Percentiles rank a stretch among this genome's conserved stretches.
Conservation (phyloP, 164 flowering plant genomes). For the Paratinospora sagittata region DNA sequence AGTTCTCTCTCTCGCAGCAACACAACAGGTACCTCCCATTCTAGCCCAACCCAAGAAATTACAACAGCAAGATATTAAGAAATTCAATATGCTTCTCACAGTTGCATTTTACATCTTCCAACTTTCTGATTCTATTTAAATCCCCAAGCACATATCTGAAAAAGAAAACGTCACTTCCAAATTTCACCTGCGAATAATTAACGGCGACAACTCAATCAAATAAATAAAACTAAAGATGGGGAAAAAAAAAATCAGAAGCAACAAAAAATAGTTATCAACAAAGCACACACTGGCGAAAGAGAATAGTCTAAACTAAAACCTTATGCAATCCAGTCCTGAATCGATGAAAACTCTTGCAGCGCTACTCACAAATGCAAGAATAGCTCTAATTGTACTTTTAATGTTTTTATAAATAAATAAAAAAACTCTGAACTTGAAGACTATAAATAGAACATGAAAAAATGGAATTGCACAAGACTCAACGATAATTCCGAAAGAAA, state of each 20-base stretch:
- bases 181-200: background rate
- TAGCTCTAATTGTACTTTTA: background rate
- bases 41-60: slow-evolving; percentile 15
- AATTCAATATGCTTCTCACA: background rate
- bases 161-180: background rate
- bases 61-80: slow-evolving; percentile 2
- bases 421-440: background rate
- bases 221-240: background rate
- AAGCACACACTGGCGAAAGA: too few species aligned
- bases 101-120: background rate
- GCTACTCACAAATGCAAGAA: background rate
- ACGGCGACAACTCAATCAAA: too few species aligned
- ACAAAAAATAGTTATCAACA: background rate
- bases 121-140: slow-evolving; percentile 4
- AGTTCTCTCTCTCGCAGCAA: slow-evolving; percentile 71
- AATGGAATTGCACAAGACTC: slow-evolving; percentile 11
- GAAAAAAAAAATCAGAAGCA: background rate
- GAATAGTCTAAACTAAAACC: too few species aligned
- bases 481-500: background rate
- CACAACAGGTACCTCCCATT: slow-evolving; percentile 88
- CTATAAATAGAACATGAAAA: background rate
- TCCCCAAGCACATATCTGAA: background rate
- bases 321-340: background rate
- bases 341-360: background rate
- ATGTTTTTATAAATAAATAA: too few species aligned